phyloP scores from a whole-genome alignment of 2,329 filamentous ascomycete genomes.

The Aspergillus ochraceoroseus region DNA sequence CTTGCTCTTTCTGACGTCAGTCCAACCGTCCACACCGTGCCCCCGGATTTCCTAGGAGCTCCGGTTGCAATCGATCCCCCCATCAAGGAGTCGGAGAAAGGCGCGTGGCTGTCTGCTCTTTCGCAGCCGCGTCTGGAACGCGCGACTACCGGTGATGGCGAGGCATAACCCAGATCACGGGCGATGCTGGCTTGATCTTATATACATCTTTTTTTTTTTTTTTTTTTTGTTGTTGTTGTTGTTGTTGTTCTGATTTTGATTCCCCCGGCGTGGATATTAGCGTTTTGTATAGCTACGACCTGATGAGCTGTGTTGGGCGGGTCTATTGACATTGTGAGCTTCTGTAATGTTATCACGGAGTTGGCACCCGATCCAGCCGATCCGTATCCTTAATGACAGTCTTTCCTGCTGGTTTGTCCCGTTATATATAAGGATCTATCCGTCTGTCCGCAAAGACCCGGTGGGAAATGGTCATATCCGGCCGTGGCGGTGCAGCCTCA shows the following conservation, averaged over 20 bases:
- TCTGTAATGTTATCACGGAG: not conserved
- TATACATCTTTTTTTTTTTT: not conserved
- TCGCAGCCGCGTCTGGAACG: slow-evolving; percentile 7
- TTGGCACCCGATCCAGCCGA: slow-evolving; percentile 6
- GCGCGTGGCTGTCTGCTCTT: slow-evolving; percentile 4
- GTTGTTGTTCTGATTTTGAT: slow-evolving; percentile 2
- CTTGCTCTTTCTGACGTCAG: slow-evolving; percentile 36
- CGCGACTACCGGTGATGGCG: not conserved
- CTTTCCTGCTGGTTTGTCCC: no score
- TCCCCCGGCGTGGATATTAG: slow-evolving; percentile 4
- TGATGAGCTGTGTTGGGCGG: slow-evolving; percentile 9
- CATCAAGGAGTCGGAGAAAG: slow-evolving; percentile 14
- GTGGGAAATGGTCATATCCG: slow-evolving; percentile 24
- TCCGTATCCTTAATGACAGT: not conserved
- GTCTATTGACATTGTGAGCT: slow-evolving; percentile 5
- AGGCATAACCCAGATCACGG: not conserved
- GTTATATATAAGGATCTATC: no score
- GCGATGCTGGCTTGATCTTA: no score
- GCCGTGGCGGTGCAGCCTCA: slow-evolving; percentile 22
- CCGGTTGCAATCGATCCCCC: slow-evolving; percentile 18
- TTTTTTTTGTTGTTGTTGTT: slow-evolving; percentile 1
- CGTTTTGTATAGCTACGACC: slow-evolving; percentile 14
- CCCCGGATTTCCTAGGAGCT: slow-evolving; percentile 20
- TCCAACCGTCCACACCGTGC: slow-evolving; percentile 23
- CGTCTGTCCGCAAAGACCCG: slow-evolving; percentile 20